Percentiles rank a stretch among this genome's conserved stretches.
phyloP scores from a whole-genome alignment of 768 basidiomycete genomes.

The Auriscalpium orientale region DNA sequence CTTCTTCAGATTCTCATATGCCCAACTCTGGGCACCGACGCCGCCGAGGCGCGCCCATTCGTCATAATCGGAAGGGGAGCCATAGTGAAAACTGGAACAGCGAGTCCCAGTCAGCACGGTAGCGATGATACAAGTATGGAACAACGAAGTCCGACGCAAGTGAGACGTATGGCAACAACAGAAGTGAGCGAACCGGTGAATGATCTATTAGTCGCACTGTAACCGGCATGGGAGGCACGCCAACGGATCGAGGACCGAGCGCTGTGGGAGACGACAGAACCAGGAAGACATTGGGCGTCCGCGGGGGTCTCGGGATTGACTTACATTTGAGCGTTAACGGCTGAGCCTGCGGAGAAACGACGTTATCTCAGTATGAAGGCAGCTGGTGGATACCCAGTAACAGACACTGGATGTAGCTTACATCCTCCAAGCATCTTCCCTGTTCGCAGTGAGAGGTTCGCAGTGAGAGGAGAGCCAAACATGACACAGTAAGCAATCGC shows the following conservation, averaged over 20 bases:
- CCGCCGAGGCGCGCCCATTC: constrained; percentile 48
- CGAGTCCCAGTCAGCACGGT: background rate
- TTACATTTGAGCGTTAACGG: constrained; percentile 54
- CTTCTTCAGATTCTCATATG: constrained; percentile 48
- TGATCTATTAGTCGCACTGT: no score
- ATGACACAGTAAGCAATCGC: background rate
- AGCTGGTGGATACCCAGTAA: no score
- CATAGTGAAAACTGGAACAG: constrained; percentile 38
- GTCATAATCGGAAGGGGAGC: constrained; percentile 62
- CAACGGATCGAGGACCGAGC: no score
- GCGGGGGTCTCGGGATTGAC: background rate
- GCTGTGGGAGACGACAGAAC: no score
- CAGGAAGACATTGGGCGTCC: no score
- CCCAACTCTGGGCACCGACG: constrained; percentile 48
- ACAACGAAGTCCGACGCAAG: no score
- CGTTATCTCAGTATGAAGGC: background rate
- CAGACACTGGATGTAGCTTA: constrained; percentile 25
- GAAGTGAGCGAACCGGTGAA: no score
- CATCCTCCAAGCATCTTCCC: constrained; percentile 70
- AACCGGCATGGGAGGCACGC: no score
- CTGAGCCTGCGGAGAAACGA: constrained; percentile 34
- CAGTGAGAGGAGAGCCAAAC: background rate
- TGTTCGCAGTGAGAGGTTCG: constrained; percentile 16
- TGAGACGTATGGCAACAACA: no score
- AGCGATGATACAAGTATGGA: background rate